phyloP scores from a whole-genome alignment of 1,284 basidiomycete species.

The Takashimella tepidaria region DNA sequence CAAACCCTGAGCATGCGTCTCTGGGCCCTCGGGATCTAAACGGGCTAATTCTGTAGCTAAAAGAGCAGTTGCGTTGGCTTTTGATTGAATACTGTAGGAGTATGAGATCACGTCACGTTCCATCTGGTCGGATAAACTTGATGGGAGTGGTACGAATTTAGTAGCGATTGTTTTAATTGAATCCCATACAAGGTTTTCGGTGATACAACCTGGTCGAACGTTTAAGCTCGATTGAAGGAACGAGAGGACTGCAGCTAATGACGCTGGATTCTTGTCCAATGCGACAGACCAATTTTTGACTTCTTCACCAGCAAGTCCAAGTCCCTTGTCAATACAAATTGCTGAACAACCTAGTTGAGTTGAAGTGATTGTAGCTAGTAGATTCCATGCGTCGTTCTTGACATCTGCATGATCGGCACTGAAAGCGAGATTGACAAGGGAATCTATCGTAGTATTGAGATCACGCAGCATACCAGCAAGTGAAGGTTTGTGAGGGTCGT shows the following conservation, averaged over 20 bases:
- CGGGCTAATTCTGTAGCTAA: constrained; percentile 29
- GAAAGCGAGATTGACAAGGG: constrained; percentile 18
- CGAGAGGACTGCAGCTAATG: constrained; percentile 41
- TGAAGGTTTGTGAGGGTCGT: constrained; percentile 26
- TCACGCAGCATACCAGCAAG: constrained; percentile 37
- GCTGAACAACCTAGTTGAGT: constrained; percentile 82
- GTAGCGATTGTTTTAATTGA: constrained; percentile 31
- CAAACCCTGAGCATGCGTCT: constrained; percentile 30
- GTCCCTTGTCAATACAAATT: constrained; percentile 67
- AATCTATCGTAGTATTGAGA: constrained; percentile 22
- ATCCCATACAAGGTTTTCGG: constrained; percentile 29
- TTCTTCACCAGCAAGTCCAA: constrained; percentile 41
- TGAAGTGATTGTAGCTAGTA: constrained; percentile 74
- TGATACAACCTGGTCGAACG: constrained; percentile 49
- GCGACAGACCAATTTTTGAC: too few relatives aligned
- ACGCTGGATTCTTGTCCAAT: constrained; percentile 12
- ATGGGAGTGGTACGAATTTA: constrained; percentile 31
- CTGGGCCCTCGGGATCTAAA: constrained; percentile 17
- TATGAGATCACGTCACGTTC: constrained; percentile 50
- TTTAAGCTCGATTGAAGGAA: constrained; percentile 75
- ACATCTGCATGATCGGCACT: constrained; percentile 44
- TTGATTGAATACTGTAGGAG: constrained; percentile 55
- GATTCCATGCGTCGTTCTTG: constrained; percentile 72
- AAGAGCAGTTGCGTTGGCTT: constrained; percentile 36
- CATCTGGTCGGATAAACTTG: constrained; percentile 33